phyloP scores from a whole-genome alignment of 371 early-diverging fungal species.

The Mucor saturninus region DNA sequence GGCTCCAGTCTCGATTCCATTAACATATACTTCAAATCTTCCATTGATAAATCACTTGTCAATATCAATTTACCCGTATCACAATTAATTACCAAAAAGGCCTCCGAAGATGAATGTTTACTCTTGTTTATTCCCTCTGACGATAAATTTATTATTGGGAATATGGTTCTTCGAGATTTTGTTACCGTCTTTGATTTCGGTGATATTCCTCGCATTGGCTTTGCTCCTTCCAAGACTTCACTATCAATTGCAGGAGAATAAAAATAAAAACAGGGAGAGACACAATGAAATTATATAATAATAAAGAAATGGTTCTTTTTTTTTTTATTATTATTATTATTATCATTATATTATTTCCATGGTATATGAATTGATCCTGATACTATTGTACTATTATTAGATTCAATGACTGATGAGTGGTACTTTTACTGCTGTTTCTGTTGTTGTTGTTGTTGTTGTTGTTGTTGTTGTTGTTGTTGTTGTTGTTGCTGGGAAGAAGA shows the following conservation, averaged over 20 bases:
- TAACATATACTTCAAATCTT: slow-evolving; percentile 25
- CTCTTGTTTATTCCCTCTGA: slow-evolving; percentile 35
- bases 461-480: background rate
- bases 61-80: slow-evolving; percentile 18
- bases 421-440: background rate
- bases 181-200: slow-evolving; percentile 53
- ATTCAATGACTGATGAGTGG: background rate
- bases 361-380: background rate
- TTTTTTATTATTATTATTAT: background rate
- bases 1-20: slow-evolving; percentile 16
- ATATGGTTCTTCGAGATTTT: slow-evolving; percentile 44
- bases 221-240: slow-evolving; percentile 28
- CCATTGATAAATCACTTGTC: background rate
- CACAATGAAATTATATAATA: background rate
- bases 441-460: background rate
- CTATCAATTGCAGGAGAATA: background rate
- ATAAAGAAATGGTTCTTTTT: background rate
- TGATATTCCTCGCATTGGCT: slow-evolving; percentile 39
- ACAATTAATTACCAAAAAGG: slow-evolving; percentile 24
- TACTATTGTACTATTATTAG: background rate
- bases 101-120: slow-evolving; percentile 31
- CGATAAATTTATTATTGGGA: slow-evolving; percentile 40
- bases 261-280: background rate
- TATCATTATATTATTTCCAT: background rate
- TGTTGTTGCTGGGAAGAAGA: background rate